A percentile compares a stretch with the other conserved stretches of the same genome.
Conservation (phyloP, 345 rosid species). For the Firmiana major region DNA sequence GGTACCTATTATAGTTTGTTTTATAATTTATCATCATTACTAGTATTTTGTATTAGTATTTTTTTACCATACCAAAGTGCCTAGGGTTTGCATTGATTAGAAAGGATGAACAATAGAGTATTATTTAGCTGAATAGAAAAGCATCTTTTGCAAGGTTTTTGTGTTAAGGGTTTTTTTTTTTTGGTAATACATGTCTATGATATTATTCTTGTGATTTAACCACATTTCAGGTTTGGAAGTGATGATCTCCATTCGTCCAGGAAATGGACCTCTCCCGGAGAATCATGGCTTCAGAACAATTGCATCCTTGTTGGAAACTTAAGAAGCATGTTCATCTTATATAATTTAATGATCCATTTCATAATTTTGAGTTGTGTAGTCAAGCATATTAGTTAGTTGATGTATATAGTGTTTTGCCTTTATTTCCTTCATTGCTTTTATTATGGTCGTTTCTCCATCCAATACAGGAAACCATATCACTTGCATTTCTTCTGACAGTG, state of each 20-base stretch:
- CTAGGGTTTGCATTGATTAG: neutral
- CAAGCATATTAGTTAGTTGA: neutral
- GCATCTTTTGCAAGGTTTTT: neutral
- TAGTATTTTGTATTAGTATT: neutral
- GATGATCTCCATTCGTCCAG: constrained; percentile 5
- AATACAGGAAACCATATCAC: neutral
- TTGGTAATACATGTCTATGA: neutral
- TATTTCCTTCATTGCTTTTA: too few species aligned
- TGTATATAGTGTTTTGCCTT: neutral
- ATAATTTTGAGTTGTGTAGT: neutral
- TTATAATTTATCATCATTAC: neutral
- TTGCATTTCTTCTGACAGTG: neutral
- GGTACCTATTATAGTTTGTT: neutral
- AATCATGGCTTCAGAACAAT: constrained; percentile 3
- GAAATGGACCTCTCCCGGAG: constrained; percentile 1
- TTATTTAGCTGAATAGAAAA: neutral
- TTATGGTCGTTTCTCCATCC: too few species aligned
- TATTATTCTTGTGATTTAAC: neutral
- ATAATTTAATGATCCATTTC: neutral
- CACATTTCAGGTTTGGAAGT: constrained; percentile 27
- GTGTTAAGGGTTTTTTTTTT: neutral
- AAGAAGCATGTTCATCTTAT: neutral
- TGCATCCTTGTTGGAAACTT: constrained; percentile 17
- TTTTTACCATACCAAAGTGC: neutral
- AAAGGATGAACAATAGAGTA: neutral